Conservation (phyloP, 208 protist species). For the Phytomonas sp. region DNA sequence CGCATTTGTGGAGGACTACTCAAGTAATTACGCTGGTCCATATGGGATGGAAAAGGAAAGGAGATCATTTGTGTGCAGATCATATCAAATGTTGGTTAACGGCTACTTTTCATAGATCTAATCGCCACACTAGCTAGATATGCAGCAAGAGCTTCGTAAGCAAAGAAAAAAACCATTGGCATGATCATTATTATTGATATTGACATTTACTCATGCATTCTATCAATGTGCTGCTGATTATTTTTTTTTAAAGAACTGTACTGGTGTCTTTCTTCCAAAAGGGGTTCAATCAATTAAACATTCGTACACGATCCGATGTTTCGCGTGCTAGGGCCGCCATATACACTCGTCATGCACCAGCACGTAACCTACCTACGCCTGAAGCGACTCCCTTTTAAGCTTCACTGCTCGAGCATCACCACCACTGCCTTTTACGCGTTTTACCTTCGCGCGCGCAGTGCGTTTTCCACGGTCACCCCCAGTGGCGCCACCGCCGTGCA, state of each 20-base stretch:
- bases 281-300: neutral
- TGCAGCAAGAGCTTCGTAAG: no score
- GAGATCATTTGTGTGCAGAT: no score
- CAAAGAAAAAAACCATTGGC: no score
- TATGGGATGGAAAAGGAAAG: no score
- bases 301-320: conserved; percentile 16
- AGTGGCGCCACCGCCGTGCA: conserved; percentile 37
- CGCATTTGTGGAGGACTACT: conserved; percentile 66
- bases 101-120: no score
- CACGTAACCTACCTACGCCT: conserved; percentile 75
- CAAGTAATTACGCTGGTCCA: conserved; percentile 16
- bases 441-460: conserved; percentile 44
- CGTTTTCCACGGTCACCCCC: conserved; percentile 61
- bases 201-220: neutral
- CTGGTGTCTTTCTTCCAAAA: neutral
- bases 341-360: conserved; percentile 63
- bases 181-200: no score
- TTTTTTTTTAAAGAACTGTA: neutral
- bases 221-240: neutral
- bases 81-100: no score
- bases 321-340: conserved; percentile 78
- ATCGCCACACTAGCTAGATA: no score
- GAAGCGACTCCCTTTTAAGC: conserved; percentile 70
- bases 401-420: conserved; percentile 76
- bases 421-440: conserved; percentile 63